Conservation (phyloP, 148 eudicot genomes). For the Rhododendron molle region DNA sequence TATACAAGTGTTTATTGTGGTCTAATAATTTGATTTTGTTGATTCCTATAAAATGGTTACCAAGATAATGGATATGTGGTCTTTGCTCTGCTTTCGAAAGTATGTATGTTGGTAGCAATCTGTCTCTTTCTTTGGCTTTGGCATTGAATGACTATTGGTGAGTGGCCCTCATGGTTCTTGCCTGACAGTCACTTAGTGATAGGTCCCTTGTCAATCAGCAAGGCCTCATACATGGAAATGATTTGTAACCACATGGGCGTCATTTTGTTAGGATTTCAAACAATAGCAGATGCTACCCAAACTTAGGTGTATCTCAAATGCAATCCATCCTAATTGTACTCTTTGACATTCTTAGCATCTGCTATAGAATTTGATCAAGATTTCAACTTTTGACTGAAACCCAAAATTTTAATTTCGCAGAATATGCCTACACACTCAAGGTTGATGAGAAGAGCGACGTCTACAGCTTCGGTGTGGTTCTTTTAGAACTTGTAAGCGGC, state of each 20-base stretch:
- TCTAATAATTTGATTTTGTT: slow-evolving; percentile 23
- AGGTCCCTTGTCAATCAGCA: slow-evolving; percentile 10
- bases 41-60: not conserved
- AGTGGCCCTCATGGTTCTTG: slow-evolving; percentile 12
- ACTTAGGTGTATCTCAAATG: not conserved
- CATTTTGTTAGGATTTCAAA: not conserved
- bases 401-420: slow-evolving; percentile 29
- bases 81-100: slow-evolving; percentile 17
- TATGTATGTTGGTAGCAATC: slow-evolving; percentile 13
- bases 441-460: slow-evolving; percentile 97
- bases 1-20: not conserved
- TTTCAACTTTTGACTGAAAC: not conserved
- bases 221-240: not conserved
- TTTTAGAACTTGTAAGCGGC: slow-evolving; percentile 75
- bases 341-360: not conserved
- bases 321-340: not conserved
- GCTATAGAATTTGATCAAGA: not conserved
- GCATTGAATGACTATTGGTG: slow-evolving; percentile 15
- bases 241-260: not conserved
- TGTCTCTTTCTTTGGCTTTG: slow-evolving; percentile 18
- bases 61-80: slow-evolving; percentile 20
- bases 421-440: slow-evolving; percentile 90
- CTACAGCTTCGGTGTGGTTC: slow-evolving; percentile 91
- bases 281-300: not conserved
- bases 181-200: slow-evolving; percentile 7